Evolutionary conservation across 2,329 filamentous ascomycete genomes (phyloP).

Genomic region (Akanthomyces uredinophilus): DNA sequence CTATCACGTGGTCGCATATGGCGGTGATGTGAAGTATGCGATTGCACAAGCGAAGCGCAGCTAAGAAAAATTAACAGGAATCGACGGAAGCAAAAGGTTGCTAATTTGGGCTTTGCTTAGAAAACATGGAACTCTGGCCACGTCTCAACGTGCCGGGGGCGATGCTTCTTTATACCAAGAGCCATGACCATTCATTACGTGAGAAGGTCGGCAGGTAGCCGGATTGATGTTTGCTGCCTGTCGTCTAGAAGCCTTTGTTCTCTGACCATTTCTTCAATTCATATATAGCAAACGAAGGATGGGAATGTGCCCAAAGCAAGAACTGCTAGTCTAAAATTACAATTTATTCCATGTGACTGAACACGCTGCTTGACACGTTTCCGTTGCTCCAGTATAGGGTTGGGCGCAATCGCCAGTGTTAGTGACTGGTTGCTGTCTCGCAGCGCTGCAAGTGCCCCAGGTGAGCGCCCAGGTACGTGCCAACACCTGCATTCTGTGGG

Average conservation of each 20-base stretch:
- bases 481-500: constrained; percentile 1
- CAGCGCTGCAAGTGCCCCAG: too few species aligned
- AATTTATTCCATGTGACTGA: not conserved
- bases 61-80: not conserved
- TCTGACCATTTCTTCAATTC: not conserved
- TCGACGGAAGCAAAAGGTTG: not conserved
- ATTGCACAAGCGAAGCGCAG: not conserved
- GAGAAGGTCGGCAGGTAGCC: not conserved
- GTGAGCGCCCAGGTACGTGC: too few species aligned
- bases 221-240: not conserved
- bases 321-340: too few species aligned
- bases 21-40: not conserved
- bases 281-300: not conserved
- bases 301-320: not conserved
- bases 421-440: too few species aligned
- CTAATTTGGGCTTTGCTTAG: not conserved
- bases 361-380: not conserved
- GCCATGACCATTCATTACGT: not conserved
- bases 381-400: not conserved
- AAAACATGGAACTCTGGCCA: too few species aligned
- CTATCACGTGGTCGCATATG: constrained; percentile 18
- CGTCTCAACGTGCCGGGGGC: not conserved
- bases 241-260: not conserved
- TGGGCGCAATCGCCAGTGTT: not conserved
- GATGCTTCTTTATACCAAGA: not conserved